These are phyloP conservation scores for Boletales sp. DNA, from an alignment of 768 basidiomycete genomes.

Conservation along the genomic window DNA sequence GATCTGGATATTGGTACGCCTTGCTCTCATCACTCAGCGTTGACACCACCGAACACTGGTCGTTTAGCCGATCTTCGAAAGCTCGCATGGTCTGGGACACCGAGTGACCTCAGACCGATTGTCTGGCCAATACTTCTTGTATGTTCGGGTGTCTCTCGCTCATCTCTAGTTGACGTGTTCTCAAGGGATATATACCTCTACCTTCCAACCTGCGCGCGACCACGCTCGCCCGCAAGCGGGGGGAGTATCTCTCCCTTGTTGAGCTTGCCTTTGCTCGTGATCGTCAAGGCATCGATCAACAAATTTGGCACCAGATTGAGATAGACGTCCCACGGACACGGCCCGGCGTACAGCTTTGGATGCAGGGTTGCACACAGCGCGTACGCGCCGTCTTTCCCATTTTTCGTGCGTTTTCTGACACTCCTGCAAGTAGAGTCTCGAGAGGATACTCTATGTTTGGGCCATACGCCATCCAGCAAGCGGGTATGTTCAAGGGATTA, in stretches of 20 bases:
- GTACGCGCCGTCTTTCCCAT: constrained; percentile 41
- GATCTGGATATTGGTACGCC: constrained; percentile 80
- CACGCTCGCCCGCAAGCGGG: constrained; percentile 84
- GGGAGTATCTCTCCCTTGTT: constrained; percentile 88
- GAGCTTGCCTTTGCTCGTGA: constrained; percentile 87
- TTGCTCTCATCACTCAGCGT: neutral
- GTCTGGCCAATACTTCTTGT: constrained; percentile 95
- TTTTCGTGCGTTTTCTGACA: constrained; percentile 12
- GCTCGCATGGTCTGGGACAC: constrained; percentile 94
- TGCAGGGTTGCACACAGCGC: constrained; percentile 84
- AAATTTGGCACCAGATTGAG: constrained; percentile 99
- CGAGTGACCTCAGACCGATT: constrained; percentile 80
- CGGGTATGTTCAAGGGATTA: constrained; percentile 99
- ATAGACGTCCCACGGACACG: constrained; percentile 96
- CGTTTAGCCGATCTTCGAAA: constrained; percentile 75
- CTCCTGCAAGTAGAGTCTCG: constrained; percentile 63
- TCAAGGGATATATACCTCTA: constrained; percentile 88
- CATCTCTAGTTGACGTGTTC: constrained; percentile 3
- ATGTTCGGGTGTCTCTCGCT: constrained; percentile 28
- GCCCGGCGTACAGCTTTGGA: constrained; percentile 90
- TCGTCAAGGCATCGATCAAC: constrained; percentile 83
- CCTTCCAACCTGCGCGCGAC: constrained; percentile 69
- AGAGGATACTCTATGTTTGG: constrained; percentile 97
- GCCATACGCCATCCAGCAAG: constrained; percentile 98
- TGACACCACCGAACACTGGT: constrained; percentile 5